A percentile compares a stretch with the other conserved stretches of the same genome.
These are phyloP conservation scores for Royoungia palumana DNA, from an alignment of 768 basidiomycete species.

Conservation along the genomic window DNA sequence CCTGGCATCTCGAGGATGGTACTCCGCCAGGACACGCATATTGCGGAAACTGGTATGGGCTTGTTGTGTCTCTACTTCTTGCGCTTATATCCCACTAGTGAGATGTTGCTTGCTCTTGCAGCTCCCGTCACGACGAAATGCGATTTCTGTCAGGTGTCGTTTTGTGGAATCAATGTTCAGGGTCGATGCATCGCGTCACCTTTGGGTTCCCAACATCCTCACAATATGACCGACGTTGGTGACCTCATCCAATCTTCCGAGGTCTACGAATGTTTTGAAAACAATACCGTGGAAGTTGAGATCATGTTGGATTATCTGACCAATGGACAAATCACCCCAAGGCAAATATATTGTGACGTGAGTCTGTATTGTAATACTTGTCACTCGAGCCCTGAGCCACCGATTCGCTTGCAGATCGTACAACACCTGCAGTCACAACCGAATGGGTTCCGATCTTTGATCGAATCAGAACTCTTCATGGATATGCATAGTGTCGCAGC, in stretches of 20 bases:
- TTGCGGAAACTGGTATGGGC: constrained; percentile 75
- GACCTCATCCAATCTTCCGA: constrained; percentile 76
- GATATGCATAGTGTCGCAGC: constrained; percentile 61
- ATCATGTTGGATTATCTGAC: constrained; percentile 80
- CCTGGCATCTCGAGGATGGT: constrained; percentile 77
- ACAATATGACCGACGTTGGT: constrained; percentile 61
- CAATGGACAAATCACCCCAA: constrained; percentile 56
- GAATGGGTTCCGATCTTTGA: constrained; percentile 57
- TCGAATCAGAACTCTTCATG: constrained; percentile 67
- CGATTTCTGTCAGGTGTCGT: constrained; percentile 77
- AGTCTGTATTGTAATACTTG: constrained; percentile 8
- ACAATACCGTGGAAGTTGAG: constrained; percentile 78
- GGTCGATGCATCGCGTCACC: constrained; percentile 65
- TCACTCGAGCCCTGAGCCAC: background rate
- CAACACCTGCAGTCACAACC: constrained; percentile 58
- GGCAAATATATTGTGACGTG: constrained; percentile 76
- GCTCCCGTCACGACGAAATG: constrained; percentile 81
- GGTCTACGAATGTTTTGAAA: constrained; percentile 76
- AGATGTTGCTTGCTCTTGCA: constrained; percentile 65
- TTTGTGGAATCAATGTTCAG: constrained; percentile 79
- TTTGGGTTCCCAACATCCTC: constrained; percentile 59
- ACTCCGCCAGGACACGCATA: constrained; percentile 73
- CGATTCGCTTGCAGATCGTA: constrained; percentile 49
- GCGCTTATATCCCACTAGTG: constrained; percentile 39
- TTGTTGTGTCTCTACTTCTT: background rate